Evolutionary conservation across 768 basidiomycete species (phyloP).

Genomic region (Mrakia hoshinonis): DNA sequence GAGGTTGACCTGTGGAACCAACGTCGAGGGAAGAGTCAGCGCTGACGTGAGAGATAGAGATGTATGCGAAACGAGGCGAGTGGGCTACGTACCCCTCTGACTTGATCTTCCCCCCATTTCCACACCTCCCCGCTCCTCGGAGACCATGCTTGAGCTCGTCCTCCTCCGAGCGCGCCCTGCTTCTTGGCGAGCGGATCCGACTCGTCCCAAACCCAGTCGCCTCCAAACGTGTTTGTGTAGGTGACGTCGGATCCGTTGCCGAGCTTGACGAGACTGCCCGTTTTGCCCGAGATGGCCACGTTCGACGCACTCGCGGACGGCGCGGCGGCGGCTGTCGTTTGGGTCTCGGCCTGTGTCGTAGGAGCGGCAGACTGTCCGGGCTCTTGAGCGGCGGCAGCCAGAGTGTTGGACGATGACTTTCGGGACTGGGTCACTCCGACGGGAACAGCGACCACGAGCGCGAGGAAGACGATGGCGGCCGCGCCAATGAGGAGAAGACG

Average conservation of each 20-base stretch:
- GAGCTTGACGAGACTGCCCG: constrained; percentile 66
- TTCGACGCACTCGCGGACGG: constrained; percentile 45
- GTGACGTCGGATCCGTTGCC: constrained; percentile 73
- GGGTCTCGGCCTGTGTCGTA: constrained; percentile 10
- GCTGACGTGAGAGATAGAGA: background rate
- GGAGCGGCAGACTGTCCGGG: background rate
- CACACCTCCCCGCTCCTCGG: constrained; percentile 79
- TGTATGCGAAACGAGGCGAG: background rate
- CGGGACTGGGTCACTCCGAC: constrained; percentile 46
- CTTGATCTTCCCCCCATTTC: constrained; percentile 61
- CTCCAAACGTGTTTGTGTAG: constrained; percentile 75
- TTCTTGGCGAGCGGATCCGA: constrained; percentile 60
- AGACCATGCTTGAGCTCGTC: constrained; percentile 47
- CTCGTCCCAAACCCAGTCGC: constrained; percentile 77
- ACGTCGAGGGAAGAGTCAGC: background rate
- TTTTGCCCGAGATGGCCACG: constrained; percentile 48
- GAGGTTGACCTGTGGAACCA: constrained; percentile 5
- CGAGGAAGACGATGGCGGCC: constrained; percentile 16
- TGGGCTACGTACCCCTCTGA: constrained; percentile 43
- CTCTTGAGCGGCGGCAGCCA: background rate
- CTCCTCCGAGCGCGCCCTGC: constrained; percentile 20
- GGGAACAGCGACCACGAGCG: constrained; percentile 48
- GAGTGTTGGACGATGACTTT: constrained; percentile 25
- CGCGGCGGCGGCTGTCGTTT: constrained; percentile 31
- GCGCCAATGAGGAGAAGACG: constrained; percentile 1